Base-by-base conservation (phyloP, 2,329 filamentous ascomycete species). In the Ophiognomonia clavigignenti-juglandacearum region DNA sequence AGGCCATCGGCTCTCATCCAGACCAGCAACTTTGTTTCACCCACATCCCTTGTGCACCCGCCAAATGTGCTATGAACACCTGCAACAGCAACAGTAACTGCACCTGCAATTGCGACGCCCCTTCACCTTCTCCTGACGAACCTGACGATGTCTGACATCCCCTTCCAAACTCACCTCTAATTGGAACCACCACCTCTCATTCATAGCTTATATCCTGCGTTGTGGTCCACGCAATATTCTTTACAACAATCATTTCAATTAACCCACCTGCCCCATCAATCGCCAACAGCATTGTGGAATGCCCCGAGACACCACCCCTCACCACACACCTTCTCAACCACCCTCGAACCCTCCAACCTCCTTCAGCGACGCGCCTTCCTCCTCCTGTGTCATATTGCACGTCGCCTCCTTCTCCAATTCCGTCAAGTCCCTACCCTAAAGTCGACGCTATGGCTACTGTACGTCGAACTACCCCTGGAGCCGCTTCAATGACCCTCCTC, bases 361-460 rank as follows among this genome's bases (percentile, higher is more conserved):
- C n/a, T n/a, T n/a, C n/a, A n/a, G 36, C 45, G 49, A 48, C 48
- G 31, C 23, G 23, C 37, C 37, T 39, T 29, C 43, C 34, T 20
- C 34, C n/a, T 26, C 24, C 39, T 20, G 16, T 29, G 43, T 29
- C 36, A 26, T 10, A 11, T 41, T 24, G 36, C 50, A 26, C 40
- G 43, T 47, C 43, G 29, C 43, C 24, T 47, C 22, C 26, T 50
- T 35, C 38, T 40, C 43, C 40, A 44, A 43, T 13, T 31, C 20
- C 18, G 16, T 27, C n/a, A 39, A 44, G 38, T 24, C 43, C 23
- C 39, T 35, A 19, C 41, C 41, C 29, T 43, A 7, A n/a, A 35
- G n/a, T 34, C 38, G 39, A 53, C 58, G 65, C 47, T 44, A 70
- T 70, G 67, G 60, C 66, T 50, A 57, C 63, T 49, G 66, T 69